A percentile compares a stretch with the other conserved stretches of the same genome.
phyloP scores from a whole-genome alignment of 805 yeast genomes.

The Wickerhamomyces subpelliculosus region DNA sequence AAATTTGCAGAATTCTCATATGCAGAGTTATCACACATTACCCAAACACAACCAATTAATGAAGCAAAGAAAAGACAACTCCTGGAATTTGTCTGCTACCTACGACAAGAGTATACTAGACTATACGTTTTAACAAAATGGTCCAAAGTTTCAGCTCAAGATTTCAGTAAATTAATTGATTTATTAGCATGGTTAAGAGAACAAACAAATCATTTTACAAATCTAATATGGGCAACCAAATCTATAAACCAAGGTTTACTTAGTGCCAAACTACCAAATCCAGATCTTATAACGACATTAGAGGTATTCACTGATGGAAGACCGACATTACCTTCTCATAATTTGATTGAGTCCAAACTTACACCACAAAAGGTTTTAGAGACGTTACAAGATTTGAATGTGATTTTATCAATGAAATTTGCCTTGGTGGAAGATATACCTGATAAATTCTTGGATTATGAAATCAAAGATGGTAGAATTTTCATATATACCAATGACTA shows the following conservation, averaged over 20 bases:
- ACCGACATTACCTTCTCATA: conserved; percentile 66
- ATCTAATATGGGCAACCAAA: conserved; percentile 58
- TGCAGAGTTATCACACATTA: conserved; percentile 50
- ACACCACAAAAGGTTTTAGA: conserved; percentile 49
- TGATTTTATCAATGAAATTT: conserved; percentile 65
- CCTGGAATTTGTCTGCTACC: conserved; percentile 56
- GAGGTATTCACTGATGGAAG: conserved; percentile 76
- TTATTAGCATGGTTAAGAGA: conserved; percentile 80
- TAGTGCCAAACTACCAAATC: conserved; percentile 88
- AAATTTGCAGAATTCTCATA: conserved; percentile 56
- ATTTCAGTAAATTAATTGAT: conserved; percentile 73
- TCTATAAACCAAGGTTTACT: conserved; percentile 63
- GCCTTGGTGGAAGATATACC: conserved; percentile 64
- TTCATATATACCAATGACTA: conserved; percentile 55
- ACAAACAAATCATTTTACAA: conserved; percentile 64
- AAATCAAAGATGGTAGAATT: conserved; percentile 70
- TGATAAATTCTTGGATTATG: conserved; percentile 51
- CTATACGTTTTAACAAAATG: conserved; percentile 84
- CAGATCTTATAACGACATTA: conserved; percentile 81
- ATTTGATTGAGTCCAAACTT: conserved; percentile 45
- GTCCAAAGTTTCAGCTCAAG: conserved; percentile 63
- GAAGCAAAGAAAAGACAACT: conserved; percentile 60
- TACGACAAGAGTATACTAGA: conserved; percentile 80
- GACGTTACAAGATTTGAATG: conserved; percentile 62
- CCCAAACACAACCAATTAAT: conserved; percentile 59